Base-by-base conservation (phyloP, 352 stramenopile species). In the Phytophthora pini region DNA sequence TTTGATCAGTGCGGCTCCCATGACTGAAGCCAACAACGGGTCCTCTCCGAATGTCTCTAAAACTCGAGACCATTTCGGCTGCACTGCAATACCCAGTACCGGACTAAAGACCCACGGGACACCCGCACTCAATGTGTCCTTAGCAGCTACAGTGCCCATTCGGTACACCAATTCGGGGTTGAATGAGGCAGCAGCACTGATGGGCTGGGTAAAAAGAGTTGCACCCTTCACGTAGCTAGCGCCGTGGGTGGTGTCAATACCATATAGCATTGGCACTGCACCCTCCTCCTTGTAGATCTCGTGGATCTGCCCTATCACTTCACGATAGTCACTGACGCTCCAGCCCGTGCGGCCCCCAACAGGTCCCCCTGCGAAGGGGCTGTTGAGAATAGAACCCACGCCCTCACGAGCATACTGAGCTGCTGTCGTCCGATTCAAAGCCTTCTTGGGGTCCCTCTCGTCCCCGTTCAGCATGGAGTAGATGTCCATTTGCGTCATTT, bases 31-130 rank as follows among this genome's bases (percentile, higher is more conserved):
- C 6, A 97, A 2, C 26, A 77, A 48, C n/a, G 90, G 89, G 68
- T 97, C 91, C 71, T 98, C 92, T 24, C 94, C 94, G 70, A 98
- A 98, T 3, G 92, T 98, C 70, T 98, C 93, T 62, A 93, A 98
- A n/a, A 96, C 79, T 4, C 94, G 83, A 24, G 87, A 72, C 92
- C 93, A 98, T 53, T 88, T 82, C 1, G 91, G 88, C 50, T 94
- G 74, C 34, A 82, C 64, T 20, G 95, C 74, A 52, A 95, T 90
- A 0, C 83, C 92, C 17, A 98, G 61, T 10, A 98, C 77, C 0
- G 94, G 93, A 52, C 82, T 88, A 67, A 98, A 98, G 6, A 98
- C 68, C 94, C 92, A 98, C 31, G 83, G 84, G 27, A 98, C 95
- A 0, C 90, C 94, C 0, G 90, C 91, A 20, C 73, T 87, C 11